Evolutionary conservation across 176 grass and related monocot species (phyloP).

Genomic region (Rhynchospora pubera): DNA sequence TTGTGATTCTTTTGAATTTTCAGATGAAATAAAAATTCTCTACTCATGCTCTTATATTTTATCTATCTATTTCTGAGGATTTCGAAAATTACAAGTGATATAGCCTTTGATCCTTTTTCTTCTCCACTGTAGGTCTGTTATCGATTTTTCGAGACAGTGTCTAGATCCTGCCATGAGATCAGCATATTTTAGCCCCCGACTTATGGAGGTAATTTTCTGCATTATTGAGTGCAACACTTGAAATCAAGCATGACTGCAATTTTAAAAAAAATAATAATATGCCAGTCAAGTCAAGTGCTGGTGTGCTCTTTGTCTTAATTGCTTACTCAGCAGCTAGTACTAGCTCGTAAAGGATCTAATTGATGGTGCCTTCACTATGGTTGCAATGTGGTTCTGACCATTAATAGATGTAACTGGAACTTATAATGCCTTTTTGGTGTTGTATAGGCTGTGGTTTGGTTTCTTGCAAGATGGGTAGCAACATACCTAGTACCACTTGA

Average conservation of each 20-base stretch:
- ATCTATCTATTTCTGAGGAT: background rate
- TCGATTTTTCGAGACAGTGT: constrained; percentile 85
- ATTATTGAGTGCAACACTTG: background rate
- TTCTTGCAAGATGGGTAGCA: constrained; percentile 90
- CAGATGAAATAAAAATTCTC: background rate
- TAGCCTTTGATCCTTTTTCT: background rate
- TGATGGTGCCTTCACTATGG: background rate
- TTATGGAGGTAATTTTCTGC: constrained; percentile 75
- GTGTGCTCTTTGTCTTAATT: background rate
- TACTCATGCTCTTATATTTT: background rate
- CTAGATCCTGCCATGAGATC: constrained; percentile 72
- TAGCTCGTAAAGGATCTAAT: background rate
- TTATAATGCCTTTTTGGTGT: constrained; percentile 36
- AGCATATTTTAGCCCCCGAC: constrained; percentile 85
- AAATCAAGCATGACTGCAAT: background rate
- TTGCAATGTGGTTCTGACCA: background rate
- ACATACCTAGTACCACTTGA: constrained; percentile 93
- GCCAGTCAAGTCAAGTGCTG: background rate
- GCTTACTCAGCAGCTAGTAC: background rate
- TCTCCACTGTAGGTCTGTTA: constrained; percentile 62
- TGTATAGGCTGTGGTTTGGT: constrained; percentile 77
- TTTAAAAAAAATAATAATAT: background rate
- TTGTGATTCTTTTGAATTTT: background rate
- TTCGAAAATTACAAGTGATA: background rate
- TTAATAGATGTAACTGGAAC: background rate